phyloP scores from a whole-genome alignment of 768 basidiomycete genomes.

The Russula sp. region DNA sequence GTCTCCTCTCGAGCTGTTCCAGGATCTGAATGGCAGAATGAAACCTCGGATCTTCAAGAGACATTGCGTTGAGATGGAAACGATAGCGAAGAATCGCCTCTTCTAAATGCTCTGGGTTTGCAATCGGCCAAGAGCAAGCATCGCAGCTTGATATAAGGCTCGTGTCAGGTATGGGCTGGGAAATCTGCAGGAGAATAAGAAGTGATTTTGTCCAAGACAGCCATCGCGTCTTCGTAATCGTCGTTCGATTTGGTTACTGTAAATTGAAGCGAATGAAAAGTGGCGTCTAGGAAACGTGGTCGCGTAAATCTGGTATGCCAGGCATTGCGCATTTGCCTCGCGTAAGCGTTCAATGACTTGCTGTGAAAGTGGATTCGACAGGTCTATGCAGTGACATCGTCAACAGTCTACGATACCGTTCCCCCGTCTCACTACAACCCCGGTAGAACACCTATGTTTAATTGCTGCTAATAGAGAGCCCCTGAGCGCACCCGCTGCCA shows the following conservation, averaged over 20 bases:
- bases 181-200: not conserved
- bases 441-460: too few relatives aligned
- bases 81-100: not conserved
- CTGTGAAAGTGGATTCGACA: not conserved
- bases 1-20: not conserved
- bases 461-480: too few relatives aligned
- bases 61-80: too few relatives aligned
- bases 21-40: not conserved
- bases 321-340: not conserved
- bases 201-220: not conserved
- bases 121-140: not conserved
- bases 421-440: too few relatives aligned
- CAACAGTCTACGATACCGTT: too few relatives aligned
- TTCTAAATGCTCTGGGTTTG: not conserved
- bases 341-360: not conserved
- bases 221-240: not conserved
- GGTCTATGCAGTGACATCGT: fast-evolving
- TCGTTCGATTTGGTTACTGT: not conserved
- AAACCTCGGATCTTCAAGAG: not conserved
- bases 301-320: not conserved
- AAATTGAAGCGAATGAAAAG: not conserved
- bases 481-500: too few relatives aligned
- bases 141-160: not conserved
- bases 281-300: not conserved
- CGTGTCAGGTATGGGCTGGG: not conserved